Evolutionary conservation across 2,329 filamentous ascomycete genomes (phyloP), one percentile per base, ranked within the genome.

Genomic region (Penicillium sp.): DNA sequence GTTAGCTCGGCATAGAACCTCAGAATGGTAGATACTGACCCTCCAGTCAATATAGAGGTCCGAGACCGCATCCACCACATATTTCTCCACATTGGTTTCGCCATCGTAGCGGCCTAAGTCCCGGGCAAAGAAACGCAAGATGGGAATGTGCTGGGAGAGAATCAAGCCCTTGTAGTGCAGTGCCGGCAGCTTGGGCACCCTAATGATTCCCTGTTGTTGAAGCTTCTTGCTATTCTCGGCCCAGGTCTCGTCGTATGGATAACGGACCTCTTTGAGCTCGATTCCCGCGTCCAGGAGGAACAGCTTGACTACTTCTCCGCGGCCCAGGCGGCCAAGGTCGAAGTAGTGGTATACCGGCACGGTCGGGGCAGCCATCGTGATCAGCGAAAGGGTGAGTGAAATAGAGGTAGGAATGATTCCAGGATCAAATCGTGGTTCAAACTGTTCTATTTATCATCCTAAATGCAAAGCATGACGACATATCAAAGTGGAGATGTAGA

Each of bases 1-100:
- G 28, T 29, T 29, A 29, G 28, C 28, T 29, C 28, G 28, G 28
- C 5, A 29, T 29, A 29, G 28, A 10, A 29, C 3, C 28, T n/a
- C 28, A n/a, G 28, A 29, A 10, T 29, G 28, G 28, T 39, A 34
- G 6, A 29, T 20, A 42, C 24, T 13, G 26, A 70, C 69, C 32
- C 69, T 60, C 69, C 69, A 71, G 32, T 72, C 69, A 6, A 66
- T 60, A 24, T 72, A 72, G 9, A 70, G 48, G 23, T 71, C 69
- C 1, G 68, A 47, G 0, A 70, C 65, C 1, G 62, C 57, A 47
- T 72, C 69, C 0, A 70, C 60, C 2, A 65, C 16, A 34, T 64
- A 70, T 44, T 70, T 71, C 18, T 71, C 69, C 3, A 56, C 50
- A 34, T 54, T 69, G 1, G 67, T 66, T 2, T 61, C 57, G 8